Evolutionary conservation across 345 rosid species (phyloP), one percentile per base, ranked within the genome.

Genomic region (Bruguiera sexangula): DNA sequence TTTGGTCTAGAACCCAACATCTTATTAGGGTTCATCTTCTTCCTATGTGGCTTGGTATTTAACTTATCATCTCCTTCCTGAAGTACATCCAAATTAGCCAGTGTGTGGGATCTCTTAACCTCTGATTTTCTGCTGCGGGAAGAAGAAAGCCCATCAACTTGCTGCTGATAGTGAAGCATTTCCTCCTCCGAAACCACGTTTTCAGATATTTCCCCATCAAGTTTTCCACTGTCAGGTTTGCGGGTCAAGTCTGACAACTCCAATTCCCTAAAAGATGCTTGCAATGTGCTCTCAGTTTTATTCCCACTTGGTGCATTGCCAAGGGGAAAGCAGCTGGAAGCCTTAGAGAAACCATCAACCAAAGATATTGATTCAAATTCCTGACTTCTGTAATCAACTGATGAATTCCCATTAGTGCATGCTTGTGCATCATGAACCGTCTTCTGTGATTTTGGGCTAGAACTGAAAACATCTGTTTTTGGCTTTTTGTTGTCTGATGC

Each of bases 1-100:
- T 86, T 88, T 66, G 83, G 73, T 80, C 86, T 78, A 32, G 87
- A 74, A 71, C 92, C 90, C 74, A 85, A 76, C 27, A 83, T 85
- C 84, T 82, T 92, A 77, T 75, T 86, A 63, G 78, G 62, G 74
- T 76, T 66, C 66, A 48, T 63, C 81, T 83, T 88, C 82, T 80
- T 88, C 80, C 68, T 76, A 48, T 37, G 51, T 34, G 72, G 84
- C 70, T 63, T 85, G 68, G 69, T 58, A 46, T 60, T 73, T 62
- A 50, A 69, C 61, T 73, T 78, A 24, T 53, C 73, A 60, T 48
- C 78, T 70, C 29, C 83, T 66, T 69, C 85, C 65, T 67, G 63
- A 66, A 30, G 71, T 21, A 60, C 62, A 75, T 79, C 78, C 63
- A 62, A 32, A 50, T 71, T 64, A 54, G 74, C 67, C 63, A 73